phyloP scores from a whole-genome alignment of 2,329 filamentous ascomycete genomes.

The Paramyrothecium sp. region DNA sequence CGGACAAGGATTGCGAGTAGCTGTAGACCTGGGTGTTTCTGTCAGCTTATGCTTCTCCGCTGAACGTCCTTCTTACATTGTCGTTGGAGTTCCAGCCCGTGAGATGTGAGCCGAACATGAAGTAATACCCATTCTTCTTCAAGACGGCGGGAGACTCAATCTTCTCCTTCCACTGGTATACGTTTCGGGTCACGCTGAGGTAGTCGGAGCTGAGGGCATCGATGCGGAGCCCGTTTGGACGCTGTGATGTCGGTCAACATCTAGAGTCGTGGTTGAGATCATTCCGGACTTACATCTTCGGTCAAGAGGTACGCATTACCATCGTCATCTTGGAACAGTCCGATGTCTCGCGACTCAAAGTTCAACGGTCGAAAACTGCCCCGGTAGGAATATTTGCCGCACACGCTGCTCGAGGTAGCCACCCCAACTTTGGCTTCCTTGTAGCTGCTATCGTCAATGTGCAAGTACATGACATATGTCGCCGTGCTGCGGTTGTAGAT shows the following conservation, averaged over 20 bases:
- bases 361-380: conserved; percentile 32
- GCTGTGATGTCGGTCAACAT: conserved; percentile 28
- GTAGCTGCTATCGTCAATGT: conserved; percentile 63
- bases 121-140: conserved; percentile 60
- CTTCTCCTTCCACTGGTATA: conserved; percentile 51
- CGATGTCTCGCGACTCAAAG: conserved; percentile 52
- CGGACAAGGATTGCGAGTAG: conserved; percentile 54
- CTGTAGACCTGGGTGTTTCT: conserved; percentile 40
- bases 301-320: conserved; percentile 60
- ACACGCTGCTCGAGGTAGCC: conserved; percentile 56
- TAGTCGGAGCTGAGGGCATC: conserved; percentile 56
- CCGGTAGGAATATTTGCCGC: conserved; percentile 51
- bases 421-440: conserved; percentile 64
- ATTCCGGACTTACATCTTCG: conserved; percentile 60
- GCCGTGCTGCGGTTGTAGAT: conserved; percentile 63
- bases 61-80: conserved; percentile 39
- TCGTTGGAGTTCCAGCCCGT: conserved; percentile 62
- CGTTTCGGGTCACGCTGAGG: conserved; percentile 44
- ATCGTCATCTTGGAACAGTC: conserved; percentile 61
- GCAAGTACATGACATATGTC: conserved; percentile 69
- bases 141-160: conserved; percentile 63
- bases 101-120: conserved; percentile 60
- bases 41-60: background rate
- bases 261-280: too few relatives aligned
- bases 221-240: conserved; percentile 57